A percentile compares a stretch with the other conserved stretches of the same genome.
Conservation (phyloP, 441 rosid species). For the Breynia disticha region DNA sequence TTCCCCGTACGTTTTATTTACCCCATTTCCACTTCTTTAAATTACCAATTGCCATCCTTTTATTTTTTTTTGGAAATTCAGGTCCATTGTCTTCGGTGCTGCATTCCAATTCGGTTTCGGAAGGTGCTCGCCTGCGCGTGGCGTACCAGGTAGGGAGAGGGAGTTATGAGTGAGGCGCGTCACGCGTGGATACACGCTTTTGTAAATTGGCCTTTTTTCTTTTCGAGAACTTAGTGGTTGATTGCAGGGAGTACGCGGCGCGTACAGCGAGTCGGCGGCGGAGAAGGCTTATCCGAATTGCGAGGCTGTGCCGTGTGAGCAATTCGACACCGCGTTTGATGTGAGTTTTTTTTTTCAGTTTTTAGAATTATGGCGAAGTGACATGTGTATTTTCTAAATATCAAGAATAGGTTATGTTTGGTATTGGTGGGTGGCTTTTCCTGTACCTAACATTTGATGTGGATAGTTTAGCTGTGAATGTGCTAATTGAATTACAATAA, state of each 20-base stretch:
- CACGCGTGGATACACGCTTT: neutral
- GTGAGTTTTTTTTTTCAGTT: slow-evolving; percentile 20
- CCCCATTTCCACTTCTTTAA: neutral
- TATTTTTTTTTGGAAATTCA: slow-evolving; percentile 8
- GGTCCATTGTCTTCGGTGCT: slow-evolving; percentile 71
- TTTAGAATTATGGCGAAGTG: too few relatives aligned
- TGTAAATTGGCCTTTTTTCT: neutral
- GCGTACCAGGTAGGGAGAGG: slow-evolving; percentile 72
- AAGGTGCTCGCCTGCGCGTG: slow-evolving; percentile 72
- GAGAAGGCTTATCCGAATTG: slow-evolving; percentile 88
- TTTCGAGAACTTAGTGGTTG: neutral
- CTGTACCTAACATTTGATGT: too few relatives aligned
- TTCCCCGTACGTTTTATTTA: slow-evolving; percentile 40
- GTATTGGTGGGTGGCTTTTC: too few relatives aligned
- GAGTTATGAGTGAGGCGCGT: neutral
- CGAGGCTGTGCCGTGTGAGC: slow-evolving; percentile 88
- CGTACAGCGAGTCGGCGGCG: slow-evolving; percentile 88
- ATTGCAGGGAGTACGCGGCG: slow-evolving; percentile 76
- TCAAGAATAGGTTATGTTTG: too few relatives aligned
- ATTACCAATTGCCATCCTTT: neutral
- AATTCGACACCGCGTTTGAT: slow-evolving; percentile 83
- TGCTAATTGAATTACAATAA: too few relatives aligned
- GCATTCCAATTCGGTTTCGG: slow-evolving; percentile 33
- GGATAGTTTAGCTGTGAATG: too few relatives aligned
- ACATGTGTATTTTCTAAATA: too few relatives aligned